phyloP scores from a whole-genome alignment of 371 early-diverging fungal genomes.

The Circinella minor region DNA sequence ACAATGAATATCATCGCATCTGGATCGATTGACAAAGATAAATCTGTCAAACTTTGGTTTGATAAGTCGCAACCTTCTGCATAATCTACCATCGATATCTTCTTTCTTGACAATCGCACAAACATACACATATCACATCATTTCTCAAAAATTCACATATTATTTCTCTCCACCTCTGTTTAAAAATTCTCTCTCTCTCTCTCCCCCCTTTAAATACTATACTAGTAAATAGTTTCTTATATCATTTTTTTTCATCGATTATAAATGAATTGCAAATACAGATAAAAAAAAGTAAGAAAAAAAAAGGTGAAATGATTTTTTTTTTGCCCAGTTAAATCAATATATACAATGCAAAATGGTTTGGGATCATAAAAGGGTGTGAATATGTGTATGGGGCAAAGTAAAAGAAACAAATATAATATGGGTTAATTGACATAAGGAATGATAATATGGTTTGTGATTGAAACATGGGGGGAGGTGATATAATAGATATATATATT shows the following conservation, averaged over 20 bases:
- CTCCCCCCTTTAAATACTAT: too few species aligned
- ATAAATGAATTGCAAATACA: neutral
- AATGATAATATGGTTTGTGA: neutral
- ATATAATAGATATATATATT: neutral
- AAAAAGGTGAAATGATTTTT: neutral
- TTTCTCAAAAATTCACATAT: too few species aligned
- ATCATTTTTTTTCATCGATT: neutral
- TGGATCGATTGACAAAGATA: slow-evolving; percentile 90
- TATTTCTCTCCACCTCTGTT: neutral
- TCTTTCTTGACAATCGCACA: neutral
- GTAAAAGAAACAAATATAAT: slow-evolving; percentile 5
- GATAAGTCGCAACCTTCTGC: slow-evolving; percentile 48
- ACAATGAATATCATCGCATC: slow-evolving; percentile 94
- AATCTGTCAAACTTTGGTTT: slow-evolving; percentile 90
- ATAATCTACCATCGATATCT: neutral
- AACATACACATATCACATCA: too few species aligned
- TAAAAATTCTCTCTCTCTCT: too few species aligned
- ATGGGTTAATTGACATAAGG: neutral
- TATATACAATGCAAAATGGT: slow-evolving; percentile 9
- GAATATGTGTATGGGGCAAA: too few species aligned
- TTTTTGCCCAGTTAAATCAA: slow-evolving; percentile 2
- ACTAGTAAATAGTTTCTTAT: neutral
- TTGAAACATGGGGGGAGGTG: neutral
- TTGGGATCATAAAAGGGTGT: neutral
- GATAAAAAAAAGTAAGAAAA: neutral